Conservation (phyloP, 345 rosid genomes). For the Brassica cretica region DNA sequence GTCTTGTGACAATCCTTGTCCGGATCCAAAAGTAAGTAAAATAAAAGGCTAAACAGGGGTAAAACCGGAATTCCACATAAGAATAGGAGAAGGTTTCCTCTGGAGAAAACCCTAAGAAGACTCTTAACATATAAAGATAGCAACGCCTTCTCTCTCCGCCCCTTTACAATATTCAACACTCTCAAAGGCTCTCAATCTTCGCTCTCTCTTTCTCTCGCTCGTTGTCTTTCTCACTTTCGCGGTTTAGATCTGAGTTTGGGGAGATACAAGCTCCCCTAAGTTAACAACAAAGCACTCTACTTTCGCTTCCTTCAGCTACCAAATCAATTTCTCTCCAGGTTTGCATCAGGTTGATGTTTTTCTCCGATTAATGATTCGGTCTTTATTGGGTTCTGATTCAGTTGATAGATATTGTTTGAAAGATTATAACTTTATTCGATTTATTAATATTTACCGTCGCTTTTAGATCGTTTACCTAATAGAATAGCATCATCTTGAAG, state of each 20-base stretch:
- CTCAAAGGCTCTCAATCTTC: background rate
- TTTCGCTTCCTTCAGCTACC: background rate
- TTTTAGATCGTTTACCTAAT: background rate
- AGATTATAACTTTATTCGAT: background rate
- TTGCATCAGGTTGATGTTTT: background rate
- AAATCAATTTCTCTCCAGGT: background rate
- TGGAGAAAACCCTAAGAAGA: background rate
- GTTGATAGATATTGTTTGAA: background rate
- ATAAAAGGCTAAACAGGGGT: background rate
- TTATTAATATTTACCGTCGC: background rate
- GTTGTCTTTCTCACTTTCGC: background rate
- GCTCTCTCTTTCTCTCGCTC: background rate
- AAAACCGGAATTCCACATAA: background rate
- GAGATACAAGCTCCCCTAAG: background rate
- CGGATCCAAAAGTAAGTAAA: background rate
- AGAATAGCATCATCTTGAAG: background rate
- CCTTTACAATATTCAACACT: background rate
- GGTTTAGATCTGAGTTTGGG: background rate
- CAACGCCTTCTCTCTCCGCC: background rate
- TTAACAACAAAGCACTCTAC: background rate
- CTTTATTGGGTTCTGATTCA: background rate
- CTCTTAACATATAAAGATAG: background rate
- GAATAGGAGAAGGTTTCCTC: background rate
- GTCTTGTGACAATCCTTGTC: background rate
- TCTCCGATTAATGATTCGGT: background rate